Percentiles rank a stretch among this genome's conserved stretches.
Conservation (phyloP, 2,329 filamentous ascomycete species). For the Penicillium oxalicum region DNA sequence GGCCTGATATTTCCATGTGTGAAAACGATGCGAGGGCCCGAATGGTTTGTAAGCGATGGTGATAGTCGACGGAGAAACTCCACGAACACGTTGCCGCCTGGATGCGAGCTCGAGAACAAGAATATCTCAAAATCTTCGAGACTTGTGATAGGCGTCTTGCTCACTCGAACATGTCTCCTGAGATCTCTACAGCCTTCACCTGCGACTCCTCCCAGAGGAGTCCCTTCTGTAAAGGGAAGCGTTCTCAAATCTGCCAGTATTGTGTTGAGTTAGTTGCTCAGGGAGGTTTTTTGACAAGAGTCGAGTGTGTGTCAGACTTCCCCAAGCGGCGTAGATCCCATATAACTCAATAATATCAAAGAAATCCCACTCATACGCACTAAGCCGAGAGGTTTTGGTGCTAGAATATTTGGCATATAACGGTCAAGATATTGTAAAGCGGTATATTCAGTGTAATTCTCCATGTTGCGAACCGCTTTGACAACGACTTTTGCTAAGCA, state of each 20-base stretch:
- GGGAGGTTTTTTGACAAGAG: constrained; percentile 12
- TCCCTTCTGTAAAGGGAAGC: constrained; percentile 11
- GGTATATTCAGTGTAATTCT: constrained; percentile 24
- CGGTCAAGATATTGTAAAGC: constrained; percentile 20
- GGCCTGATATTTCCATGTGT: constrained; percentile 15
- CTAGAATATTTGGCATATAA: constrained; percentile 15
- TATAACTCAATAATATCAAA: constrained; percentile 20
- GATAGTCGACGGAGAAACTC: constrained; percentile 13
- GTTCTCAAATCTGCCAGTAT: constrained; percentile 18
- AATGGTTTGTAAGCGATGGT: neutral
- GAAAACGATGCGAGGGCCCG: constrained; percentile 12
- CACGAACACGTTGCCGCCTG: constrained; percentile 13
- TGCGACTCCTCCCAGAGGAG: constrained; percentile 16
- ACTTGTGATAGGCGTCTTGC: constrained; percentile 14
- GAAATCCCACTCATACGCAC: constrained; percentile 13
- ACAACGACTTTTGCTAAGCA: constrained; percentile 14
- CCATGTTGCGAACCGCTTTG: constrained; percentile 16
- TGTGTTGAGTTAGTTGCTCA: constrained; percentile 15
- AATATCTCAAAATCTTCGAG: constrained; percentile 17
- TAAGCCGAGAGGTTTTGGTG: constrained; percentile 16
- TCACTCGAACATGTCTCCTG: constrained; percentile 17
- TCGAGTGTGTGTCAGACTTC: constrained; percentile 13
- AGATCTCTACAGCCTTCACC: constrained; percentile 23
- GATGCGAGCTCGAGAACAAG: constrained; percentile 12
- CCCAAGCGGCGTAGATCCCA: constrained; percentile 8